A percentile compares a stretch with the other conserved stretches of the same genome.
Evolutionary conservation across 805 yeast genomes (phyloP).

Genomic region (Wickerhamiella domercqiae): DNA sequence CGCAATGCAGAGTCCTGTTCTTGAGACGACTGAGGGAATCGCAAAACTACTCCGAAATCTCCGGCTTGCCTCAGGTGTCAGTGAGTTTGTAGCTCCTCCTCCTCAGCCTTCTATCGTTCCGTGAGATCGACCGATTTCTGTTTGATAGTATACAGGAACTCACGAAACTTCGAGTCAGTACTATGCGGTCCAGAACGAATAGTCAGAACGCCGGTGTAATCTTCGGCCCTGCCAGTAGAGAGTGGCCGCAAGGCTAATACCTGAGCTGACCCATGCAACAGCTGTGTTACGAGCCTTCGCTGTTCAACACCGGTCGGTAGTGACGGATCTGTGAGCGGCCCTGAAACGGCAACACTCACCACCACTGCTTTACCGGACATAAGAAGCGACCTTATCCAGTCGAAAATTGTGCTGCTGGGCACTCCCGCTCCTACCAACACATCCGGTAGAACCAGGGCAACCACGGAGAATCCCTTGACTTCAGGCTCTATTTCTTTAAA

Average conservation of each 20-base stretch:
- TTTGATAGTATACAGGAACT: conserved; percentile 8
- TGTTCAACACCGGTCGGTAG: conserved; percentile 25
- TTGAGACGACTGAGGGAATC: no score
- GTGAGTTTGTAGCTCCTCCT: no score
- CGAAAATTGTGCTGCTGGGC: conserved; percentile 25
- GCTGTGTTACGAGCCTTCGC: conserved; percentile 32
- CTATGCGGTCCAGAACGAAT: conserved; percentile 39
- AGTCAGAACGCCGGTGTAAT: conserved; percentile 57
- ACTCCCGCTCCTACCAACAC: conserved; percentile 32
- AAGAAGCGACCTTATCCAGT: conserved; percentile 24
- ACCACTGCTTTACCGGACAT: conserved; percentile 21
- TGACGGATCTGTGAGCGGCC: conserved; percentile 23
- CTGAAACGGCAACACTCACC: conserved; percentile 26
- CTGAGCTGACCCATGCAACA: conserved; percentile 36
- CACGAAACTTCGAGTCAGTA: conserved; percentile 4
- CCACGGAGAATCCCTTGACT: no score
- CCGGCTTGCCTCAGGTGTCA: no score
- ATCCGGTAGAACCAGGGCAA: conserved; percentile 36
- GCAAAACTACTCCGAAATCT: no score
- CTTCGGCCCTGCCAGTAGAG: conserved; percentile 68
- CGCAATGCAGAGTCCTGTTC: no score
- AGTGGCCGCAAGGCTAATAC: conserved; percentile 50
- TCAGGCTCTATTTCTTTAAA: not conserved
- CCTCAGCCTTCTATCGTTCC: no score
- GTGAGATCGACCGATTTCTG: not conserved